Base-by-base conservation (phyloP, 495 filamentous ascomycete species). In the Neurospora cerealis region DNA sequence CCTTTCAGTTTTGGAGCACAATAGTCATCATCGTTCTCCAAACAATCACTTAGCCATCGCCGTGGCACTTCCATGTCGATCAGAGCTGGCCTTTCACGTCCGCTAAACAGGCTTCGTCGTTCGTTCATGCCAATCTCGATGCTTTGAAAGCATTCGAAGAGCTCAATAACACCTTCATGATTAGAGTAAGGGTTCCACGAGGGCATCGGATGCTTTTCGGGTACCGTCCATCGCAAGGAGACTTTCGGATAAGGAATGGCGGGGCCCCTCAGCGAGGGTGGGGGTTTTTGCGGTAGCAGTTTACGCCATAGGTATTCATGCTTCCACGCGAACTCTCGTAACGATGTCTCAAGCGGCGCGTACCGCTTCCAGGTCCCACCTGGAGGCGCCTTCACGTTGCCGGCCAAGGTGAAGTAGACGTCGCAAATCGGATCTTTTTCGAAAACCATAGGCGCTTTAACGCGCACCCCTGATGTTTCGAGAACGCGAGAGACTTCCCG, bases 371-470 rank as follows among this genome's bases (percentile, higher is more conserved):
- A 62, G 2, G 48, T 60, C 11, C 32, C 54, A 32, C 13, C 54
- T 3, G 54, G 5, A 17, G 24, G 54, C 0, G 54, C 54, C 1
- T 8, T 0, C 11, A 62, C 6, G 2, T 0, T 0, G 54, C 54
- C 54, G 7, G 54, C 21, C 0, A 3, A 0, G 24, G 24, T 32
- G 54, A 32, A 32, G 24, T 32, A 62, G 13, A 62, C 54, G 5
- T 62, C 54, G 13, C 54, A 62, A 62, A 62, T 32, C 0, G 54
- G 24, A 32, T 62, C 24, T 3, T 32, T 32, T 4, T 62, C 5
- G 1, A 62, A 62, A 9, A 62, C 11, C 0, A 0, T 0, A 7
- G 24, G 54, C 24, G 6, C 54, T 62, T 28, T 62, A 0, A 28
- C 2, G 32, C 24, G 54, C 3, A 62, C 13, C 2, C 1, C 5